Evolutionary conservation across 2,329 filamentous ascomycete species (phyloP).

Genomic region (Aspergillus hortae): DNA sequence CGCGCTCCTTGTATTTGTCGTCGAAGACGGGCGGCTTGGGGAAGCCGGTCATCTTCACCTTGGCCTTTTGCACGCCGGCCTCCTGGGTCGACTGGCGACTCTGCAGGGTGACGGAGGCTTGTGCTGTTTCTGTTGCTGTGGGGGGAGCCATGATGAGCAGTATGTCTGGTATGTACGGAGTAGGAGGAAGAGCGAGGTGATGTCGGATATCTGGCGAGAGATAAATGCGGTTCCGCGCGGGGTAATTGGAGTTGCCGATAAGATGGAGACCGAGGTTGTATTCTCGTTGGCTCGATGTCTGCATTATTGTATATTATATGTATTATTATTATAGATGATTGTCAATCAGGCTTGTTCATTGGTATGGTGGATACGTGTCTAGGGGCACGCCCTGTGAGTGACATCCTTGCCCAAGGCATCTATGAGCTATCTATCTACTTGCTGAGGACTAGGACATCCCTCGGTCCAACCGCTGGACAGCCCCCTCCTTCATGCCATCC

Average conservation of each 20-base stretch:
- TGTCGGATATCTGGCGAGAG: neutral
- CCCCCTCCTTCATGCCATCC: slow-evolving; percentile 8
- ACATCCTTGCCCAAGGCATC: neutral
- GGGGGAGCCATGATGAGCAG: slow-evolving; percentile 24
- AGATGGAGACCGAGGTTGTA: neutral
- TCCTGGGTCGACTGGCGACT: slow-evolving; percentile 20
- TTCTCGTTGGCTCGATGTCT: neutral
- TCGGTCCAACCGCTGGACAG: slow-evolving; percentile 6
- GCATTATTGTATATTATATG: too few relatives aligned
- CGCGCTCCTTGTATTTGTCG: slow-evolving; percentile 46
- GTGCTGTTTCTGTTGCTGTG: slow-evolving; percentile 22
- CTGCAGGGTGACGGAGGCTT: too few relatives aligned
- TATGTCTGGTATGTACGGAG: too few relatives aligned
- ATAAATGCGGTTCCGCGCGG: neutral
- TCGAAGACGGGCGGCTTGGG: slow-evolving; percentile 36
- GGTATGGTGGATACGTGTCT: too few relatives aligned
- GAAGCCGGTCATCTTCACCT: slow-evolving; percentile 28
- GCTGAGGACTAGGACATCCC: neutral
- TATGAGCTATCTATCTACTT: too few relatives aligned
- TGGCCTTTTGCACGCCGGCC: slow-evolving; percentile 21
- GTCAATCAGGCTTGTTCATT: too few relatives aligned
- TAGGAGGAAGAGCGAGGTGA: neutral
- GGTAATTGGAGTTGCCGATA: neutral
- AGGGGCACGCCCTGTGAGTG: too few relatives aligned
- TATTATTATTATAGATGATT: neutral